These are phyloP conservation scores for Emmonsiellopsis sp. DNA, from an alignment of 2,329 filamentous ascomycete genomes.

Conservation along the genomic window DNA sequence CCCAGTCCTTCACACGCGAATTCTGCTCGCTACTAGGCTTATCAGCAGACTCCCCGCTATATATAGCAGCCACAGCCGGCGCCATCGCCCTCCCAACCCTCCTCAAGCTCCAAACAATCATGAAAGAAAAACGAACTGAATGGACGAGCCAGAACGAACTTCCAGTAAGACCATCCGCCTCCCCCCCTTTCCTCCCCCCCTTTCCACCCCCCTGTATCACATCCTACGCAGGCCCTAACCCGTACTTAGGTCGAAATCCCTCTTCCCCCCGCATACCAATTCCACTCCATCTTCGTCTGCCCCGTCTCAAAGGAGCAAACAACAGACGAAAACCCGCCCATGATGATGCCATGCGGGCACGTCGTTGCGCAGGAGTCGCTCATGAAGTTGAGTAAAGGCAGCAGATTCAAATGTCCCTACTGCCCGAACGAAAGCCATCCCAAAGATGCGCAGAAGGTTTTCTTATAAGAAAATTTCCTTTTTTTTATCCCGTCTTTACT, in stretches of 20 bases:
- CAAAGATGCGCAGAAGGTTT: conserved; percentile 66
- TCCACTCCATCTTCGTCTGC: conserved; percentile 96
- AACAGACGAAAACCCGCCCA: conserved; percentile 84
- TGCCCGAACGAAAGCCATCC: conserved; percentile 77
- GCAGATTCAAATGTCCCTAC: conserved; percentile 89
- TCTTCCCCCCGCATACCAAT: conserved; percentile 56
- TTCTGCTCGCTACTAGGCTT: conserved; percentile 89
- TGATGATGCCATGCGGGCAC: conserved; percentile 95
- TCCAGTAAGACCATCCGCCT: conserved; percentile 54
- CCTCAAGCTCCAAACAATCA: conserved; percentile 78
- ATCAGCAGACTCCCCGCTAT: conserved; percentile 84
- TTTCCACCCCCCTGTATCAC: not conserved
- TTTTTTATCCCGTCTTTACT: not conserved
- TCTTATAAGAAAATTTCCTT: conserved; percentile 42
- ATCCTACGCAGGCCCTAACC: not conserved
- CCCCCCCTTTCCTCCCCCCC: conserved; percentile 42
- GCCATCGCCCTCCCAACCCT: conserved; percentile 83
- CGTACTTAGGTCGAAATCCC: conserved; percentile 51
- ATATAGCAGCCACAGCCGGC: conserved; percentile 84
- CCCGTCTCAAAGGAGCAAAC: conserved; percentile 95
- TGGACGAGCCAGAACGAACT: conserved; percentile 91
- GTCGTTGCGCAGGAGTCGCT: conserved; percentile 82
- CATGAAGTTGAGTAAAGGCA: conserved; percentile 67
- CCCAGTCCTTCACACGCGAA: conserved; percentile 80
- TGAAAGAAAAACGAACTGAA: conserved; percentile 81